A percentile compares a stretch with the other conserved stretches of the same genome.
phyloP scores from a whole-genome alignment of 257 asterid genomes.

The Cruciata laevipes region DNA sequence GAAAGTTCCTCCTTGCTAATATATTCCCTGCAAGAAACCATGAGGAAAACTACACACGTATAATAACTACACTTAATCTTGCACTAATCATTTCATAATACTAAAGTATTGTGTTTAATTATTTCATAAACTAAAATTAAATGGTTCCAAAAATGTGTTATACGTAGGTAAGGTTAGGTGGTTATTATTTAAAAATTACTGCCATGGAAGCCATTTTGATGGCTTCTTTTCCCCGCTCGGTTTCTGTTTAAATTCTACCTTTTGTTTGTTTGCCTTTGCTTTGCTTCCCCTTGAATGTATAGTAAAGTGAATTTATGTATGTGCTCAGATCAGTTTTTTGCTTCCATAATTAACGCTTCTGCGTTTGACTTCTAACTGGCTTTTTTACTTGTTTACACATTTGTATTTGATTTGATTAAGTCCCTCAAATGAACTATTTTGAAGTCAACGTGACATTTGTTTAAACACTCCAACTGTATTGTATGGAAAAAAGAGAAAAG shows the following conservation, averaged over 20 bases:
- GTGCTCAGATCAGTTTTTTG: too few relatives aligned
- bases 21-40: constrained; percentile 9
- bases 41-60: constrained; percentile 7
- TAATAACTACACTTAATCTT: neutral
- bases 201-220: constrained; percentile 15
- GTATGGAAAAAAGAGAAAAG: too few relatives aligned
- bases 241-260: constrained; percentile 33
- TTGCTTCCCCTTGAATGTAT: constrained; percentile 18
- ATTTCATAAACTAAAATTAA: neutral
- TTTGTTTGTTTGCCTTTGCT: constrained; percentile 36
- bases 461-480: too few relatives aligned
- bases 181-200: neutral
- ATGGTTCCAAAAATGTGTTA: neutral
- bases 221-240: constrained; percentile 32
- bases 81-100: neutral
- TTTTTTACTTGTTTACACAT: too few relatives aligned
- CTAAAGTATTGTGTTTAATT: neutral
- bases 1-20: neutral
- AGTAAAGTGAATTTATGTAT: neutral
- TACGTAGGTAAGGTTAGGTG: neutral
- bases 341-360: neutral
- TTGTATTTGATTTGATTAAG: too few relatives aligned
- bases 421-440: too few relatives aligned
- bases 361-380: neutral
- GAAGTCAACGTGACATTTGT: too few relatives aligned